These are phyloP conservation scores for Arthrobotrys sphaeroides DNA, from an alignment of 2,329 filamentous ascomycete species.

Conservation along the genomic window DNA sequence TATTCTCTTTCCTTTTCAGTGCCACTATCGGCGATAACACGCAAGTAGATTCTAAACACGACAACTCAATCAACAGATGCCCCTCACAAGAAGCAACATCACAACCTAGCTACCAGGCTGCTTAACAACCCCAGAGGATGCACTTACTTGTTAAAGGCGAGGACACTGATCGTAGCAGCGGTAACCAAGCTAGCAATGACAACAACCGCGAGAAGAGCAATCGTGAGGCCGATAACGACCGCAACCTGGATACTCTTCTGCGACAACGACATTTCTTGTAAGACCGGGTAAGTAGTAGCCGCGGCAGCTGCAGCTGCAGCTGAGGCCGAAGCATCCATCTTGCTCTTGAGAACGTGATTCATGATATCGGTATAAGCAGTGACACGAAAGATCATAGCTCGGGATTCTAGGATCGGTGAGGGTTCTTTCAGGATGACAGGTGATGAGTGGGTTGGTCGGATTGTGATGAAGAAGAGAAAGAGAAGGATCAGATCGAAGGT, in stretches of 20 bases:
- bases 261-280: conserved; percentile 5
- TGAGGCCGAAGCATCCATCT: neutral
- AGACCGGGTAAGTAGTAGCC: neutral
- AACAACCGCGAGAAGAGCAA: conserved; percentile 23
- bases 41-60: conserved; percentile 33
- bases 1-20: conserved; percentile 30
- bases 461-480: conserved; percentile 1
- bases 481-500: neutral
- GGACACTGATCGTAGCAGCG: conserved; percentile 37
- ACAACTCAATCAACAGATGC: neutral
- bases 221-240: conserved; percentile 4
- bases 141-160: conserved; percentile 48
- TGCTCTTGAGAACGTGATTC: conserved; percentile 28
- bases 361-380: conserved; percentile 36
- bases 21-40: conserved; percentile 37
- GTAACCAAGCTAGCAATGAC: conserved; percentile 41
- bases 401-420: neutral
- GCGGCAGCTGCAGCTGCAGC: neutral
- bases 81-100: neutral
- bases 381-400: conserved; percentile 17
- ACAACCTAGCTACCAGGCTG: too few species aligned
- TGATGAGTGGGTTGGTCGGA: conserved; percentile 3
- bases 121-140: neutral
- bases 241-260: conserved; percentile 10
- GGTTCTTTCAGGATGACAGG: neutral